Base-by-base conservation (phyloP, 2,329 filamentous ascomycete species). In the Trichoderma sp. region DNA sequence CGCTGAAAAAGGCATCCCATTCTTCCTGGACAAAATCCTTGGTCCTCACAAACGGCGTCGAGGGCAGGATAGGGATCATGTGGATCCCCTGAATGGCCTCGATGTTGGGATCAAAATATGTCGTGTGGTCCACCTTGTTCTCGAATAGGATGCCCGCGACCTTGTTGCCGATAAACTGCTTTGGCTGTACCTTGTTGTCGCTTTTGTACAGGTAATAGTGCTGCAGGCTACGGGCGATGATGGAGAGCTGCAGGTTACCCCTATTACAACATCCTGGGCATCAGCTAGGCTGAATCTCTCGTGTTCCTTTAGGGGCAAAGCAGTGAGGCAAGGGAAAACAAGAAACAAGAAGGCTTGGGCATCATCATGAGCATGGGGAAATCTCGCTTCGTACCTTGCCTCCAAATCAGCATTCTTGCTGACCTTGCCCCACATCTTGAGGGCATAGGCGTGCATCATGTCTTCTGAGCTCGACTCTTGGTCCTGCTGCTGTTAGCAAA, bases 101-200 rank as follows among this genome's bases (percentile, higher is more conserved):
- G 13, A 87, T 84, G 67, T 89, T 87, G 60, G 81, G 78, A 54
- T 92, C 92, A 74, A 97, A 97, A 80, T 93, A 97, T 1, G 94
- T 97, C 4, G 91, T 90, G 78, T 97, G 93, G 77, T 98, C 92
- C 64, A 93, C 86, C 80, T 98, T 98, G 82, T 97, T 97, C 80
- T 98, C 94, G 74, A 97, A 98, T 9, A 97, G 77, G 71, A 90
- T 90, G 6, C 87, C 87, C 2, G 84, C 83, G 42, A 85, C 87
- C 79, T 91, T 93, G 83, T 98, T 98, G 50, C 83, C 86, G 70
- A 92, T 89, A 76, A 96, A 97, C n/a, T 89, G 82, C 1, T 84
- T 72, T 0, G 94, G 94, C 73, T 97, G 87, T 19, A 84, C 79
- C 61, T 79, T 83, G 78, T 97, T 97, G 78, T 86, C 81, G 45